phyloP scores from a whole-genome alignment of 805 yeast species.

The Alloascoidea africana region DNA sequence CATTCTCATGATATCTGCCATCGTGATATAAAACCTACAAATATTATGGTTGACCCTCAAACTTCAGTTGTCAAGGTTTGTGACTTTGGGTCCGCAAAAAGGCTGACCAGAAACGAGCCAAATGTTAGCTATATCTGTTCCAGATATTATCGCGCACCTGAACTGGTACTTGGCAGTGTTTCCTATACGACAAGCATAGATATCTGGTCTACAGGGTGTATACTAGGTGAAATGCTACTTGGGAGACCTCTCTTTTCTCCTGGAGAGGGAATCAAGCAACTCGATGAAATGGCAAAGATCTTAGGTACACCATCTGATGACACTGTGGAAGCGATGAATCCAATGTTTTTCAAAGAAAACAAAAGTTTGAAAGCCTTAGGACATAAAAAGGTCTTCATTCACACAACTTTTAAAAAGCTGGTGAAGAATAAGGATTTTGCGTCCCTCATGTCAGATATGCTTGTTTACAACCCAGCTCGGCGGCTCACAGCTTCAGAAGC shows the following conservation, averaged over 20 bases:
- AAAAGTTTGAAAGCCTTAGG: constrained; percentile 35
- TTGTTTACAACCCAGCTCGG: constrained; percentile 61
- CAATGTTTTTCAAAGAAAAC: constrained; percentile 74
- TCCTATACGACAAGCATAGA: constrained; percentile 80
- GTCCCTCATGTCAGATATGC: constrained; percentile 51
- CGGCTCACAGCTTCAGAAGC: constrained; percentile 55
- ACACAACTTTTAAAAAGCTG: constrained; percentile 43
- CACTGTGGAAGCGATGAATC: constrained; percentile 67
- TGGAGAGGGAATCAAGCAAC: constrained; percentile 72
- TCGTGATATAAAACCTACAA: constrained; percentile 62
- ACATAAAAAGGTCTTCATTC: constrained; percentile 14
- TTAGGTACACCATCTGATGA: constrained; percentile 72
- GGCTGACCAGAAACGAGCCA: constrained; percentile 58
- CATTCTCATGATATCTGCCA: constrained; percentile 45
- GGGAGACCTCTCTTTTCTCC: constrained; percentile 85
- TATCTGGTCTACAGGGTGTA: constrained; percentile 83
- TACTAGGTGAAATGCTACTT: constrained; percentile 66
- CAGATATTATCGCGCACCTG: constrained; percentile 77
- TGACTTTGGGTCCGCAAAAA: constrained; percentile 78
- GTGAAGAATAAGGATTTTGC: constrained; percentile 44
- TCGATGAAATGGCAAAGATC: constrained; percentile 70
- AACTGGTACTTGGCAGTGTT: constrained; percentile 71
- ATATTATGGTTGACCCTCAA: constrained; percentile 53
- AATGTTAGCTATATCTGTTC: constrained; percentile 77
- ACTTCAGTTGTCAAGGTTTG: constrained; percentile 60